Evolutionary conservation across 73 alveolate species (phyloP), one percentile per base, ranked within the genome.

Genomic region (Paramecium pentaurelia): DNA sequence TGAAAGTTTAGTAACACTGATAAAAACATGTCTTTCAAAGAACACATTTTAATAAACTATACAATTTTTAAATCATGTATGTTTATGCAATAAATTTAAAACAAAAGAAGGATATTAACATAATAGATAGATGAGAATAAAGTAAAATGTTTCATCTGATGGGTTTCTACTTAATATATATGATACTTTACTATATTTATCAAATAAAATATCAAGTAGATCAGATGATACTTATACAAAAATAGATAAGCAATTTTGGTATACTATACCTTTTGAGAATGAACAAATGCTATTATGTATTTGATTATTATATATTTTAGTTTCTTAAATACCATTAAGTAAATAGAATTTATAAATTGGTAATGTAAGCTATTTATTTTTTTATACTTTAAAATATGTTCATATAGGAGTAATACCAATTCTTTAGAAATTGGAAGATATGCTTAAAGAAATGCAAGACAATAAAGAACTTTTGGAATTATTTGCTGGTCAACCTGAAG

Each of bases 341-440:
- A 34, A 20, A 11, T 25, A 38, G 40, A 42, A 75, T 75, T 1
- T 36, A 12, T 11, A 75, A 16, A 28, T 49, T 45, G 91, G 91
- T 7, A 45, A 80, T 45, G 91, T 80, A 27, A 44, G 77, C 44
- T 42, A 80, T 80, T 47, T 80, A n/a, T 80, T 45, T 47, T 80
- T 80, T 16, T 80, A 80, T 20, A 36, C 91, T 27, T 14, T 80
- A 47, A 80, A 80, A 47, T 80, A 20, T 45, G 77, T 42, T n/a
- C 36, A 80, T 20, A 8, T 42, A 2, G 91, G 91, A 10, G 11
- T 80, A 10, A 47, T 80, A 0, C 91, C 91, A 5, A 12, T 64
- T 9, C 8, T 80, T 44, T 5, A 6, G 9, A 22, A 28, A 80
- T 16, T 32, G 47, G 45, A 80, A 64, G 75, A 80, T 3, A 1